A percentile compares a stretch with the other conserved stretches of the same genome.
phyloP scores from a whole-genome alignment of 169 alveolate genomes.

The Plasmodium inui region DNA sequence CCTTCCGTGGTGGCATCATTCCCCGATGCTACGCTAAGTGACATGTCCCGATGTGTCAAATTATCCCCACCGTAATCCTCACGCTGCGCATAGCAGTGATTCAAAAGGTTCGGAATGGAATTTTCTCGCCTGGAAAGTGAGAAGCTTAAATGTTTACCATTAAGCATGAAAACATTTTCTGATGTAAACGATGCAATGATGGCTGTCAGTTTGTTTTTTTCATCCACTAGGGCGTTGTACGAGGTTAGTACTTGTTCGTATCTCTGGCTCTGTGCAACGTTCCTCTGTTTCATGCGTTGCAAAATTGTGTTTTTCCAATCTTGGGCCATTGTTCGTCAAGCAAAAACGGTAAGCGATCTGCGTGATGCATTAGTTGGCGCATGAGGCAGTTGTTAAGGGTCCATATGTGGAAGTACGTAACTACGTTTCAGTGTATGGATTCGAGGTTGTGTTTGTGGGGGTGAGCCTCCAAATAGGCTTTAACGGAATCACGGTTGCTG shows the following conservation, averaged over 20 bases:
- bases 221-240: constrained; percentile 64
- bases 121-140: background rate
- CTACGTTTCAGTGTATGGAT: background rate
- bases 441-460: background rate
- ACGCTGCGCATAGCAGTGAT: background rate
- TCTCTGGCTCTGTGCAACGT: constrained; percentile 34
- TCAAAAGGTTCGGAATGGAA: background rate
- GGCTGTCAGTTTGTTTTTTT: constrained; percentile 59
- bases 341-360: background rate
- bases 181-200: constrained; percentile 60
- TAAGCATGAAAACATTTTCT: constrained; percentile 29
- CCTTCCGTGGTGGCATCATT: background rate
- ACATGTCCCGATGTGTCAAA: background rate
- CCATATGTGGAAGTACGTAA: background rate
- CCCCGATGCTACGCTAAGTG: background rate
- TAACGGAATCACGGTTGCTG: background rate
- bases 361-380: background rate
- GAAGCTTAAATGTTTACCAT: background rate
- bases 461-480: background rate
- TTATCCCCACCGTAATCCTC: background rate
- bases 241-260: constrained; percentile 22
- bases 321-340: constrained; percentile 28
- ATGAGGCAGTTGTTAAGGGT: background rate
- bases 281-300: constrained; percentile 38
- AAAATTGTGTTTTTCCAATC: constrained; percentile 43